These are phyloP conservation scores for Mycosarcoma maydis DNA, from an alignment of 1,284 basidiomycete species.

Conservation along the genomic window DNA sequence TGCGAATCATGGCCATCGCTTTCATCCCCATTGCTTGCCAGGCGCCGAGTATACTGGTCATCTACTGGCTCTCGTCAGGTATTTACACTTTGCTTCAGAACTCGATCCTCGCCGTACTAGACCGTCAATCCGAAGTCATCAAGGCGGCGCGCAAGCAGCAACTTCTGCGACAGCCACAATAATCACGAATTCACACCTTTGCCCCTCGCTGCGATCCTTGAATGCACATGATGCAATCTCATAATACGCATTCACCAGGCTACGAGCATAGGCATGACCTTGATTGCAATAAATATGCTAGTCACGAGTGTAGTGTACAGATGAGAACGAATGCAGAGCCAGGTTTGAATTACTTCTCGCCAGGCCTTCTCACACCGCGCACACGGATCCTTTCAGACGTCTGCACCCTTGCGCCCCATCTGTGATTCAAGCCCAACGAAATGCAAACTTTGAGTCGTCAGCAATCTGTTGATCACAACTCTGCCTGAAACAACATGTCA, in stretches of 20 bases:
- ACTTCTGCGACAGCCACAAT: constrained; percentile 21
- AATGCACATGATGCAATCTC: not conserved
- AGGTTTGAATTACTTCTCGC: constrained; percentile 57
- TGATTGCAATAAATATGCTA: constrained; percentile 6
- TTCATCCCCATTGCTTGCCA: constrained; percentile 80
- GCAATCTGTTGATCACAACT: not conserved
- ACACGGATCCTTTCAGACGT: constrained; percentile 70
- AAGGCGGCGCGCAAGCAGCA: constrained; percentile 27
- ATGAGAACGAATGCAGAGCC: too few species aligned
- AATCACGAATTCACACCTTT: not conserved
- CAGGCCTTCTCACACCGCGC: constrained; percentile 53
- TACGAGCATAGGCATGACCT: too few species aligned
- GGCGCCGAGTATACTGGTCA: constrained; percentile 79
- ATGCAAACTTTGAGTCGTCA: not conserved
- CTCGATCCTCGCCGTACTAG: constrained; percentile 71
- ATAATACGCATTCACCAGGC: too few species aligned
- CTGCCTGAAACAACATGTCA: not conserved
- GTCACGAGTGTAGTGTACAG: constrained; percentile 11
- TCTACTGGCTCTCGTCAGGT: constrained; percentile 87
- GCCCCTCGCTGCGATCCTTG: too few species aligned
- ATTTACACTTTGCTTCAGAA: constrained; percentile 81
- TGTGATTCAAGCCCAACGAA: not conserved
- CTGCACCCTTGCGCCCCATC: constrained; percentile 76
- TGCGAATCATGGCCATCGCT: constrained; percentile 75
- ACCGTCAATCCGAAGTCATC: constrained; percentile 45